Evolutionary conservation across 257 asterid genomes (phyloP).

Genomic region (Linaria vulgaris): DNA sequence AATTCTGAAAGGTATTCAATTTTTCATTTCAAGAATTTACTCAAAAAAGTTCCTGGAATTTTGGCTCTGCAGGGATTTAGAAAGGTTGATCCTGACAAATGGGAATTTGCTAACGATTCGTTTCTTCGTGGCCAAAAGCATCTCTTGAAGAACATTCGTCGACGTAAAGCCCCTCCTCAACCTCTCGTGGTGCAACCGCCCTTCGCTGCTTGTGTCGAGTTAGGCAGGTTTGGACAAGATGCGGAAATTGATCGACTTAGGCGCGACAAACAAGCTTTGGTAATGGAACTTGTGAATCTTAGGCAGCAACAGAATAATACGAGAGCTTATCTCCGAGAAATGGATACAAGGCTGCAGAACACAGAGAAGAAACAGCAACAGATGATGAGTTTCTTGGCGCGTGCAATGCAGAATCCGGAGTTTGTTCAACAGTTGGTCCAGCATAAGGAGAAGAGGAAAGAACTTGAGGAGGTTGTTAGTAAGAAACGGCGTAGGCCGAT

Average conservation of each 20-base stretch:
- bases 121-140: slow-evolving; percentile 62
- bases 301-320: slow-evolving; percentile 66
- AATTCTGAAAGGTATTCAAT: slow-evolving; percentile 26
- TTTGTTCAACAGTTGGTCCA: slow-evolving; percentile 55
- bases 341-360: slow-evolving; percentile 61
- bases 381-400: slow-evolving; percentile 83
- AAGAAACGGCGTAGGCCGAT: slow-evolving; percentile 66
- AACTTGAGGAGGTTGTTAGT: slow-evolving; percentile 50
- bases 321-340: slow-evolving; percentile 46
- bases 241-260: slow-evolving; percentile 51
- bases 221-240: slow-evolving; percentile 57
- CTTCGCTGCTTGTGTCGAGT: slow-evolving; percentile 45
- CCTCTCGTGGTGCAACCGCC: slow-evolving; percentile 33
- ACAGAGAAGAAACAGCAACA: slow-evolving; percentile 77
- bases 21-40: slow-evolving; percentile 9
- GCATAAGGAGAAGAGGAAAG: slow-evolving; percentile 59
- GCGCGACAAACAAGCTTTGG: slow-evolving; percentile 55
- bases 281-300: slow-evolving; percentile 57
- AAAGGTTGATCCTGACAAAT: slow-evolving; percentile 79
- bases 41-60: slow-evolving; percentile 18
- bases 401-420: slow-evolving; percentile 81
- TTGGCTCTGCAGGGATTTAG: slow-evolving; percentile 78
- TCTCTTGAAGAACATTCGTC: slow-evolving; percentile 52
- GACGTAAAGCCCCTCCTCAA: slow-evolving; percentile 49
- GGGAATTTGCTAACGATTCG: slow-evolving; percentile 88